These are phyloP conservation scores for Schizochytrium sp. DNA, from an alignment of 108 stramenopile species.

Conservation along the genomic window DNA sequence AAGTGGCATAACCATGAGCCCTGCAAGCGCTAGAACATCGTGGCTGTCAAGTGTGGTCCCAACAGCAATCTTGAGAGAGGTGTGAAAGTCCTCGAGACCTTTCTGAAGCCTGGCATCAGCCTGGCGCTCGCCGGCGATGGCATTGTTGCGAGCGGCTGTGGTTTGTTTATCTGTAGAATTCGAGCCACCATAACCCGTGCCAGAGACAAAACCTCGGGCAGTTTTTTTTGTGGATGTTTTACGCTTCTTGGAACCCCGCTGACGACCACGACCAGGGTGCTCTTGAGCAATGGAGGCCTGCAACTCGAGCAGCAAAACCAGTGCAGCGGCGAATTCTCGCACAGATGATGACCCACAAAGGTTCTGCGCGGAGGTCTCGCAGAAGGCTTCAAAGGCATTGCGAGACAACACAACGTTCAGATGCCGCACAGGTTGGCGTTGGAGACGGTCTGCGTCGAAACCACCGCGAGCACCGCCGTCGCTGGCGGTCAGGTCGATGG, in stretches of 20 bases:
- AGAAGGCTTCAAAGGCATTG: background rate
- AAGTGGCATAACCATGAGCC: no score
- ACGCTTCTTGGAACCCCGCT: background rate
- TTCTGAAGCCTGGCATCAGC: background rate
- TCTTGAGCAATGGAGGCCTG: no score
- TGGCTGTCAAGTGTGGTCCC: background rate
- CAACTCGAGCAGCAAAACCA: no score
- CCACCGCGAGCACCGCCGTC: background rate
- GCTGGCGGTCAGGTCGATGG: slow-evolving; percentile 22
- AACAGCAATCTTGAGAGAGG: background rate
- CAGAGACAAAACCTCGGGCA: background rate
- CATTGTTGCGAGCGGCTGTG: background rate
- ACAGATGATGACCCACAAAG: background rate
- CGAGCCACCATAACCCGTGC: slow-evolving; percentile 8
- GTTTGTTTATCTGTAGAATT: background rate
- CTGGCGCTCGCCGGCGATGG: background rate
- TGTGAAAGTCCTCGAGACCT: background rate
- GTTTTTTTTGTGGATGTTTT: background rate
- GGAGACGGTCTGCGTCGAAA: background rate
- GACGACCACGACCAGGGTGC: no score
- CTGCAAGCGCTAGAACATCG: no score
- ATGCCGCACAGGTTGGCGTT: background rate
- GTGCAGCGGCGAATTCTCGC: no score
- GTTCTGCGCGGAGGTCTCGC: background rate
- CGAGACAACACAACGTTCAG: background rate